Evolutionary conservation across 208 protist species (phyloP).

Genomic region (Acanthamoeba castellanii): DNA sequence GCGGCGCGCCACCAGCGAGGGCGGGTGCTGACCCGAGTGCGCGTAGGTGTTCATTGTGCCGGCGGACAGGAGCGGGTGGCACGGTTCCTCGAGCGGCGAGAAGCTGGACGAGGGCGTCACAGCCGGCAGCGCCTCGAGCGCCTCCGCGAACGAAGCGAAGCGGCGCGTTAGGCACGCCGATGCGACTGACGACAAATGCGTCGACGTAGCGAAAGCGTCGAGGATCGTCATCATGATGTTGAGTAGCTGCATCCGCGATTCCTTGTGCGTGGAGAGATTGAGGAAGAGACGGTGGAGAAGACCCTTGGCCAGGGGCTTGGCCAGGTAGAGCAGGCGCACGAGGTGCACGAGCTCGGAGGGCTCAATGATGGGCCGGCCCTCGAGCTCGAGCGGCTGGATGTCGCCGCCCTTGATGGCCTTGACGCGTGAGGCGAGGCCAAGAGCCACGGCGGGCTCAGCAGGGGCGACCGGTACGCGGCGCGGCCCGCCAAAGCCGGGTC

Average conservation of each 20-base stretch:
- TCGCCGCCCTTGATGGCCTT: constrained; percentile 29
- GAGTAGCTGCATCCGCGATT: constrained; percentile 66
- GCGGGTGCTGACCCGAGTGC: constrained; percentile 67
- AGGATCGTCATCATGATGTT: constrained; percentile 71
- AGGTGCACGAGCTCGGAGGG: constrained; percentile 25
- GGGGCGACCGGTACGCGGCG: neutral
- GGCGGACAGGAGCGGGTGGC: constrained; percentile 52
- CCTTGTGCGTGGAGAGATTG: constrained; percentile 69
- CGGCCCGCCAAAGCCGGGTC: neutral
- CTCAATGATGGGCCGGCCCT: constrained; percentile 59
- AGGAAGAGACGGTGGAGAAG: constrained; percentile 73
- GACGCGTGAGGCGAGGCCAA: neutral
- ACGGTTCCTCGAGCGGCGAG: constrained; percentile 62
- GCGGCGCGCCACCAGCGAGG: constrained; percentile 51
- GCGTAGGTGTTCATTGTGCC: constrained; percentile 63
- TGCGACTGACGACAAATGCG: neutral
- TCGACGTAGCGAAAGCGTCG: neutral
- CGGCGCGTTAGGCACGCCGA: neutral
- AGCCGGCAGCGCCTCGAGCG: constrained; percentile 49
- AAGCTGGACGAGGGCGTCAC: constrained; percentile 45
- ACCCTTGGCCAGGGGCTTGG: constrained; percentile 74
- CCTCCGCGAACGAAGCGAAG: constrained; percentile 64
- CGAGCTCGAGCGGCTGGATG: constrained; percentile 24
- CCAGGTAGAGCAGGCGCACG: constrained; percentile 72
- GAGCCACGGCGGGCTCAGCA: neutral